phyloP scores from a whole-genome alignment of 331 rosid species.

The Cucumis variabilis region DNA sequence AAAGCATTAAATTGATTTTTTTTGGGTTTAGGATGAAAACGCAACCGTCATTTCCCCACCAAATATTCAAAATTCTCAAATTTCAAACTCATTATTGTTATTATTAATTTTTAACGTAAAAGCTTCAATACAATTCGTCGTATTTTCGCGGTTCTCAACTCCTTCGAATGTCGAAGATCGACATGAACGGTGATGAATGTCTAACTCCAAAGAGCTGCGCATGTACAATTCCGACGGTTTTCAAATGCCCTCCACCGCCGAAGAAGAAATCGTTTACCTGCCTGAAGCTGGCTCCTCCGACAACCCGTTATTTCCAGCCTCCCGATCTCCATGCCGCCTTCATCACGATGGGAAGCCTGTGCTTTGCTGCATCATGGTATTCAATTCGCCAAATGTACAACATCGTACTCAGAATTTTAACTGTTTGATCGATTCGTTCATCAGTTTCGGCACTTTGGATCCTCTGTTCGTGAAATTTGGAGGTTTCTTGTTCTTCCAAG shows the following conservation, averaged over 20 bases:
- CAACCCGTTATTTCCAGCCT: constrained; percentile 70
- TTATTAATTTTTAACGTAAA: background rate
- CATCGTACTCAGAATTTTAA: background rate
- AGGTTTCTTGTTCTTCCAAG: background rate
- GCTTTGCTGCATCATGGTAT: constrained; percentile 32
- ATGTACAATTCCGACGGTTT: constrained; percentile 54
- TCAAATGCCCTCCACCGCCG: constrained; percentile 73
- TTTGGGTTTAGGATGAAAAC: background rate
- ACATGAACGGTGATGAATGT: constrained; percentile 52
- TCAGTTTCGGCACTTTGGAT: background rate
- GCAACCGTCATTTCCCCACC: background rate
- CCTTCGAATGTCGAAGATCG: background rate
- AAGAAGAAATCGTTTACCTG: constrained; percentile 60
- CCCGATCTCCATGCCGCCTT: constrained; percentile 62
- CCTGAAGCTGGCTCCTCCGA: constrained; percentile 50
- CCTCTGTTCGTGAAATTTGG: background rate
- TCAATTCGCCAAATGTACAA: background rate
- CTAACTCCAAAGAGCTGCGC: constrained; percentile 62
- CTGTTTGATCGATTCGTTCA: constrained; percentile 8
- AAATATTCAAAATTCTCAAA: constrained; percentile 3
- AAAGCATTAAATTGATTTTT: background rate
- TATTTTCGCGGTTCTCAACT: background rate
- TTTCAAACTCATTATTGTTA: background rate
- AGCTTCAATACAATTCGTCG: background rate
- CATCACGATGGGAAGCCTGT: constrained; percentile 52